Evolutionary conservation across 768 basidiomycete species (phyloP).

Genomic region (Phlegmacium glaucopus): DNA sequence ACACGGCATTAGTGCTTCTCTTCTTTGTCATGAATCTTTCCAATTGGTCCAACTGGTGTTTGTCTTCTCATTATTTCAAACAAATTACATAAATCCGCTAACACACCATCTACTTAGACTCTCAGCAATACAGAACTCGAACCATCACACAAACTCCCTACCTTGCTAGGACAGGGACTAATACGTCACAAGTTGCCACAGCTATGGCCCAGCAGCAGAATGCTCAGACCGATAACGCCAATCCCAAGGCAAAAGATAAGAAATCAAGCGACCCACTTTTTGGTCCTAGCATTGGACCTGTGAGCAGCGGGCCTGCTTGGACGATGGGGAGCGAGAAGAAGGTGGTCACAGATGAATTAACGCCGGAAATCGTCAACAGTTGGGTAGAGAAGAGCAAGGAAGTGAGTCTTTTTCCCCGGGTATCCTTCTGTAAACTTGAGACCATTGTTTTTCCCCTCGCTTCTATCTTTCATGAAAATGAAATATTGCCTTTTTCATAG

Average conservation of each 20-base stretch:
- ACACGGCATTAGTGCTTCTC: no score
- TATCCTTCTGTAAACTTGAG: background rate
- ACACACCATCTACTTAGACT: conserved; percentile 24
- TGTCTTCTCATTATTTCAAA: no score
- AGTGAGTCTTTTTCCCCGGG: conserved; percentile 40
- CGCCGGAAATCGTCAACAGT: conserved; percentile 72
- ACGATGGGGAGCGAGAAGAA: conserved; percentile 62
- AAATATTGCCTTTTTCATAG: no score
- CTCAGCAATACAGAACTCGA: conserved; percentile 55
- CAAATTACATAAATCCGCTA: no score
- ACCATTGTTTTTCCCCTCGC: background rate
- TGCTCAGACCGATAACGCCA: conserved; percentile 16
- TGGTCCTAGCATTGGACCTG: conserved; percentile 85
- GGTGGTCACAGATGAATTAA: conserved; percentile 63
- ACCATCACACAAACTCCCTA: conserved; percentile 53
- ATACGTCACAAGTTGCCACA: conserved; percentile 42
- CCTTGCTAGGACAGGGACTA: conserved; percentile 48
- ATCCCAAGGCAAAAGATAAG: conserved; percentile 37
- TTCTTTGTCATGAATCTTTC: no score
- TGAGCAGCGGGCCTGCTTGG: conserved; percentile 69
- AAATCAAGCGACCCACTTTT: conserved; percentile 81
- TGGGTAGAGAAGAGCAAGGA: conserved; percentile 91
- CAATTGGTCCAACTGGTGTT: no score
- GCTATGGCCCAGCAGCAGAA: conserved; percentile 39
- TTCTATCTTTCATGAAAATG: background rate